A percentile compares a stretch with the other conserved stretches of the same genome.
Evolutionary conservation across 139 green algal genomes (phyloP).

Genomic region (Coelastrella sp.): DNA sequence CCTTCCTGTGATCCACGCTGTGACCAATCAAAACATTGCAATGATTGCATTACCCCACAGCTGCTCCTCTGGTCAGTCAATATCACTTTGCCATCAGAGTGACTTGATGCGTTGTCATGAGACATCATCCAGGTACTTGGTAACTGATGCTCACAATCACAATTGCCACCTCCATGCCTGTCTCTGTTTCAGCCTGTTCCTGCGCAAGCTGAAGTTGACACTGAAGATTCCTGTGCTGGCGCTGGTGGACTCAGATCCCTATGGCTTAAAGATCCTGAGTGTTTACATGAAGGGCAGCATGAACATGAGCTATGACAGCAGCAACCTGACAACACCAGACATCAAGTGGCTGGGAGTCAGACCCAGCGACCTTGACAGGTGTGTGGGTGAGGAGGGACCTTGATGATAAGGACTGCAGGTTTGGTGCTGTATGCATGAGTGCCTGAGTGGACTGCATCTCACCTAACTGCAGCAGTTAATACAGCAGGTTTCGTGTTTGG

Average conservation of each 20-base stretch:
- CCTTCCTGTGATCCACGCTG: too few species aligned
- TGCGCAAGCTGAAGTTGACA: slow-evolving; percentile 85
- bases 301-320: slow-evolving; percentile 72
- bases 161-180: neutral
- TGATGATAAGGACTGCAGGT: neutral
- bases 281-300: slow-evolving; percentile 92
- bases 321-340: slow-evolving; percentile 52
- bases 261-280: slow-evolving; percentile 97
- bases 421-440: neutral
- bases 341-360: slow-evolving; percentile 96
- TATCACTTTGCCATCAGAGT: neutral
- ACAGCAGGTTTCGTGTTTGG: too few species aligned
- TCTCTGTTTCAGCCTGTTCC: slow-evolving; percentile 82
- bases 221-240: slow-evolving; percentile 95
- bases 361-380: slow-evolving; percentile 86
- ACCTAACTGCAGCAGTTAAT: too few species aligned
- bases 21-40: too few species aligned
- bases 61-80: neutral
- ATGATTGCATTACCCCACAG: neutral
- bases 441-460: too few species aligned
- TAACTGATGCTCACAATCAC: neutral
- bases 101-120: neutral
- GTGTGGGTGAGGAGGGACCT: neutral
- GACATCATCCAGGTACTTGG: neutral
- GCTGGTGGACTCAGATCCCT: slow-evolving; percentile 95